These are phyloP conservation scores for Epichloe brachyelytri DNA, from an alignment of 2,329 filamentous ascomycete genomes.

Conservation along the genomic window DNA sequence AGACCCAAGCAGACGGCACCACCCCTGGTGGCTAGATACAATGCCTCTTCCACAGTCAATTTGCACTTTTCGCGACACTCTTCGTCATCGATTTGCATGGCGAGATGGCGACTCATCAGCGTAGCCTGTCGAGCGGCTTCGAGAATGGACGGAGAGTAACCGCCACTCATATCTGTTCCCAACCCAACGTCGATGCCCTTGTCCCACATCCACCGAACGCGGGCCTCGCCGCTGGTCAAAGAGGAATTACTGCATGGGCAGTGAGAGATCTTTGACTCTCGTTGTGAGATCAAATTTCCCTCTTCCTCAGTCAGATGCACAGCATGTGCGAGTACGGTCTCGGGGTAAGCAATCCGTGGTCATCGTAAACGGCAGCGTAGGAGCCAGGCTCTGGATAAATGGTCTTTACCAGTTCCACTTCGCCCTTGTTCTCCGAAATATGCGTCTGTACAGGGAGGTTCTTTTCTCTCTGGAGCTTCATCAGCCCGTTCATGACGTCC, in stretches of 20 bases:
- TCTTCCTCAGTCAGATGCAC: conserved; percentile 63
- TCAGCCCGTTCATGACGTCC: conserved; percentile 50
- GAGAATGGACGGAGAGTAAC: conserved; percentile 70
- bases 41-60: conserved; percentile 69
- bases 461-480: conserved; percentile 47
- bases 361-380: conserved; percentile 74
- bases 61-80: conserved; percentile 40
- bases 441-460: conserved; percentile 73
- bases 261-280: conserved; percentile 60
- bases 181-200: conserved; percentile 68
- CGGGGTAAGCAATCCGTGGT: conserved; percentile 52
- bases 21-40: conserved; percentile 80
- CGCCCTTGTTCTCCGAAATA: conserved; percentile 68
- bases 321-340: conserved; percentile 76
- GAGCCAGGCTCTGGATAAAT: conserved; percentile 51
- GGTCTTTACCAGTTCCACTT: conserved; percentile 56
- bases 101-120: conserved; percentile 61
- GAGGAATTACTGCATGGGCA: conserved; percentile 81
- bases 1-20: conserved; percentile 74
- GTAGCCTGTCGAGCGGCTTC: conserved; percentile 73
- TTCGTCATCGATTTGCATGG: conserved; percentile 33
- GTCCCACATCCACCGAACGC: conserved; percentile 61
- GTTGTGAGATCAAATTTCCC: conserved; percentile 45
- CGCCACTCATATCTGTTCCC: conserved; percentile 84
- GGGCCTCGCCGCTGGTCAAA: conserved; percentile 66